Base-by-base conservation (phyloP, 306 rosid genomes). In the Benincasa hispida region DNA sequence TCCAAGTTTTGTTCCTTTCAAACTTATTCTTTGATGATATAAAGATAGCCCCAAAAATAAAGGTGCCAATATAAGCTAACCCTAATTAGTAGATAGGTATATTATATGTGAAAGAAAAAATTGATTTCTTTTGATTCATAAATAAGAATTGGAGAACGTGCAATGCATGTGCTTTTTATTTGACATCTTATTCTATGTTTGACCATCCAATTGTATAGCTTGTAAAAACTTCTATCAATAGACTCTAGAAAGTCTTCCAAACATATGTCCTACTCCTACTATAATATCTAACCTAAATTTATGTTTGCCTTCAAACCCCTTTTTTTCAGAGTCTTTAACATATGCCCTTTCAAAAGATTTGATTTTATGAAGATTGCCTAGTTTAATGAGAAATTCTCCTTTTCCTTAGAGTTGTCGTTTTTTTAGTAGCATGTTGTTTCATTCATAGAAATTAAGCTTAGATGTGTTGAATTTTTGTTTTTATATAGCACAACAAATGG, bases 1-100 rank as follows among this genome's bases (percentile, higher is more conserved):
- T 53, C 76, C 58, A 72, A 50, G 15, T 10, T 72, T 72, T 51
- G 47, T 28, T 72, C 76, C 39, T 72, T 72, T 72, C 61, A 72
- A 72, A 27, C 28, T 50, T 72, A 51, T 72, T 72, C 76, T 72
- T 72, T 72, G 28, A 72, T 50, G 76, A 72, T 72, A 72, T 45
- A 48, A 48, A 72, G 76, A 70, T 47, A 14, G 55, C 74, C n/a
- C 22, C 24, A 45, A 69, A 69, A 47, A 47, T 18, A 50, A 72
- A 50, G 4, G 39, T 41, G 39, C 39, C 58, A n/a, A n/a, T n/a
- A 15, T 47, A 24, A 22, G 58, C 76, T 70, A 41, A 70, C 58
- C 22, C 76, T 70, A 45, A 47, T 50, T 72, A 18, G 5, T 72
- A 72, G 76, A 72, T 14, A 48, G 76, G 76, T 50, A 72, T 72